A percentile compares a stretch with the other conserved stretches of the same genome.
These are phyloP conservation scores for Penicillium sp. DNA, from an alignment of 2,329 filamentous ascomycete species.

Conservation along the genomic window DNA sequence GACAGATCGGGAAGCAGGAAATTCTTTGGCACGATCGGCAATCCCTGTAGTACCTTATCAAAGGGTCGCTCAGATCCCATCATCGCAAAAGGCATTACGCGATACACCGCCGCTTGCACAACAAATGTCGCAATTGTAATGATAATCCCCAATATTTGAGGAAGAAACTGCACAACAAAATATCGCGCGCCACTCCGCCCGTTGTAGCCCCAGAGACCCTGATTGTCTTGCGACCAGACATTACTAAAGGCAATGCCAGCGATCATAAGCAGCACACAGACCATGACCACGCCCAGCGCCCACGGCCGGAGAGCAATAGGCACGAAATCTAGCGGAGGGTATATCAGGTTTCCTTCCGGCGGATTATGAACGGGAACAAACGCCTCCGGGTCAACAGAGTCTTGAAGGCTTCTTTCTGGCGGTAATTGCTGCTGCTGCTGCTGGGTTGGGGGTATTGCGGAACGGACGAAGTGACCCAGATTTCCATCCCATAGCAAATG, in stretches of 20 bases:
- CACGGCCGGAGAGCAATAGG: constrained; percentile 72
- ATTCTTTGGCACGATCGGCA: constrained; percentile 63
- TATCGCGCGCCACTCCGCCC: constrained; percentile 75
- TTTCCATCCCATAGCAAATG: constrained; percentile 55
- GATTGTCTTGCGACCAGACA: constrained; percentile 65
- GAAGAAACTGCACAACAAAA: constrained; percentile 85
- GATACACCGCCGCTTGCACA: constrained; percentile 73
- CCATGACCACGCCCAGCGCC: constrained; percentile 65
- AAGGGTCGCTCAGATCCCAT: constrained; percentile 69
- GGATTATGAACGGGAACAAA: constrained; percentile 54
- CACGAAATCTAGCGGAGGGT: constrained; percentile 68
- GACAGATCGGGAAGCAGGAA: constrained; percentile 71
- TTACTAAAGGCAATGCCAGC: constrained; percentile 74
- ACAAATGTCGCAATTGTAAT: constrained; percentile 79
- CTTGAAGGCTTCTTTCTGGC: constrained; percentile 22
- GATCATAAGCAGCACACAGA: constrained; percentile 71
- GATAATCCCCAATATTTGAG: constrained; percentile 73
- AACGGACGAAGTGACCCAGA: constrained; percentile 48
- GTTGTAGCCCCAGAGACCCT: constrained; percentile 71
- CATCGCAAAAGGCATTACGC: constrained; percentile 77
- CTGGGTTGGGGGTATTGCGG: constrained; percentile 40
- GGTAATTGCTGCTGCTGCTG: constrained; percentile 36
- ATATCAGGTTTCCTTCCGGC: constrained; percentile 48
- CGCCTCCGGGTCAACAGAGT: constrained; percentile 43
- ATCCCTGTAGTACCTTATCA: constrained; percentile 67